Evolutionary conservation across 2,329 filamentous ascomycete genomes (phyloP).

Genomic region (Cryphonectria nitschkei): DNA sequence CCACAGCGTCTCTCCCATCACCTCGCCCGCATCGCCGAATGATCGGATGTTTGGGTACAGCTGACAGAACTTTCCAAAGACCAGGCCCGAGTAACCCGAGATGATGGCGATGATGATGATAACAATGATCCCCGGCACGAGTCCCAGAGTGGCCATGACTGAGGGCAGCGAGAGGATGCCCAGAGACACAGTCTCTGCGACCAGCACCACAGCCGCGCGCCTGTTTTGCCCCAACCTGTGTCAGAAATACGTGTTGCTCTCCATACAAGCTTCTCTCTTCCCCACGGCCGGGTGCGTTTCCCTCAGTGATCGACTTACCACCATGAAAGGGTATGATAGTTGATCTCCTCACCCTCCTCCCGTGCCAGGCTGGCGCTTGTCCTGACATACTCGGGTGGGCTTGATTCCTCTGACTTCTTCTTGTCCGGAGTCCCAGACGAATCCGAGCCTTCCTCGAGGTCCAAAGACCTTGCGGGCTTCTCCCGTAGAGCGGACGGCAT

Average conservation of each 20-base stretch:
- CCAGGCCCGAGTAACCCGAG: slow-evolving; percentile 65
- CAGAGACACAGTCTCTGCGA: slow-evolving; percentile 51
- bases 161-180: slow-evolving; percentile 73
- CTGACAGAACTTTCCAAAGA: slow-evolving; percentile 69
- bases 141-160: slow-evolving; percentile 71
- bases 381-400: slow-evolving; percentile 19
- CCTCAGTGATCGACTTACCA: slow-evolving; percentile 22
- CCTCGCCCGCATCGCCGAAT: slow-evolving; percentile 67
- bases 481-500: slow-evolving; percentile 16
- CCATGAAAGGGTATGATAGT: slow-evolving; percentile 26
- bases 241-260: neutral
- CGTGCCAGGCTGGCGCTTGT: slow-evolving; percentile 25
- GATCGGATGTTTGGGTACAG: slow-evolving; percentile 69
- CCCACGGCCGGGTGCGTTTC: no score
- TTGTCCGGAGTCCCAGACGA: slow-evolving; percentile 6
- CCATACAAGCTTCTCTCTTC: neutral
- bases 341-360: slow-evolving; percentile 27
- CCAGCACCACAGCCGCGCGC: slow-evolving; percentile 50
- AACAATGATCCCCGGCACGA: slow-evolving; percentile 73
- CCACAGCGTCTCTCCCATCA: slow-evolving; percentile 51
- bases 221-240: slow-evolving; percentile 31
- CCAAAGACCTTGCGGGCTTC: slow-evolving; percentile 13
- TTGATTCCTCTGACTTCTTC: slow-evolving; percentile 10
- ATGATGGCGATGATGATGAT: slow-evolving; percentile 69
- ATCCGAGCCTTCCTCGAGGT: slow-evolving; percentile 22